A percentile compares a stretch with the other conserved stretches of the same genome.
phyloP scores from a whole-genome alignment of 2,329 filamentous ascomycete species.

The Talaromyces sp. region DNA sequence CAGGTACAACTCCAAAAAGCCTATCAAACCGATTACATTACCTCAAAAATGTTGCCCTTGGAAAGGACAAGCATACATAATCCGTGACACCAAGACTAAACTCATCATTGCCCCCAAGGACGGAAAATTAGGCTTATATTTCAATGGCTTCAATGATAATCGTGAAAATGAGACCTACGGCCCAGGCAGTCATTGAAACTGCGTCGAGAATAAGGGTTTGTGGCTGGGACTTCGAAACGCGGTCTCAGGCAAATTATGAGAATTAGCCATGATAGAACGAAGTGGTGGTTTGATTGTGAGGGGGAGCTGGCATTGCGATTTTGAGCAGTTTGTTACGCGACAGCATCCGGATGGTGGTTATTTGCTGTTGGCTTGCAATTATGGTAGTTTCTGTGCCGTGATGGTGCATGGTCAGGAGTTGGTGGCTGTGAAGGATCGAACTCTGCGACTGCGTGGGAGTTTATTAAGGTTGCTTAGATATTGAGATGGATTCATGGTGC shows the following conservation, averaged over 20 bases:
- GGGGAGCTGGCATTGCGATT: not conserved
- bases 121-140: not conserved
- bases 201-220: not conserved
- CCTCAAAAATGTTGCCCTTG: not conserved
- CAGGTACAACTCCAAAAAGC: not conserved
- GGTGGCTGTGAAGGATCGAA: not conserved
- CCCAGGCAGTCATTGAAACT: not conserved
- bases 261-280: not conserved
- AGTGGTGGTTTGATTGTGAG: not conserved
- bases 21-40: not conserved
- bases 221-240: conserved; percentile 2
- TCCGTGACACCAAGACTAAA: not conserved
- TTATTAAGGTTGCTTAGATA: not conserved
- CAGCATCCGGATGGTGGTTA: not conserved
- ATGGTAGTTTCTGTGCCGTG: not conserved
- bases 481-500: too few relatives aligned
- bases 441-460: not conserved
- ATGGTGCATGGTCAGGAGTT: not conserved
- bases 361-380: not conserved
- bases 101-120: not conserved
- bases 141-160: not conserved
- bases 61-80: not conserved
- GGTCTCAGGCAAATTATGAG: conserved; percentile 15
- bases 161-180: not conserved
- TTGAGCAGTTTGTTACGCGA: not conserved